These are phyloP conservation scores for Colletotrichum aenigma DNA, from an alignment of 2,329 filamentous ascomycete genomes.

Conservation along the genomic window DNA sequence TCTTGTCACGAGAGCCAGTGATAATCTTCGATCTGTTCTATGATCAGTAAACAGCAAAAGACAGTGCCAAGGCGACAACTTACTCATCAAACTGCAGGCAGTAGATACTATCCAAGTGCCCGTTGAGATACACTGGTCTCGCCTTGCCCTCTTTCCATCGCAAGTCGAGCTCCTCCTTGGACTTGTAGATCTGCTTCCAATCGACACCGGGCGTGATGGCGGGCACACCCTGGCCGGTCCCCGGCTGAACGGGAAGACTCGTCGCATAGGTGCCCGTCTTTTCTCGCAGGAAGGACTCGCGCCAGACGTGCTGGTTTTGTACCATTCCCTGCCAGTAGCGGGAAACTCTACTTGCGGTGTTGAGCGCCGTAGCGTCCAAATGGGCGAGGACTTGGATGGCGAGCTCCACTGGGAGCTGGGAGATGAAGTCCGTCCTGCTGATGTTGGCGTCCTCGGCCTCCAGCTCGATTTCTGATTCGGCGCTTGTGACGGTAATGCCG, in stretches of 20 bases:
- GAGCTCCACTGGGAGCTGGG: constrained; percentile 59
- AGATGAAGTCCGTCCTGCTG: constrained; percentile 63
- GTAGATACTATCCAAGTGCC: constrained; percentile 95
- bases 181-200: constrained; percentile 86
- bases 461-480: constrained; percentile 41
- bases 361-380: constrained; percentile 58
- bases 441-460: constrained; percentile 44
- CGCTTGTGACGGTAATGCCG: constrained; percentile 58
- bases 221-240: constrained; percentile 63
- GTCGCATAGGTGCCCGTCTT: constrained; percentile 66
- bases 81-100: constrained; percentile 98
- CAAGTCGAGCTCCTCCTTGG: constrained; percentile 74
- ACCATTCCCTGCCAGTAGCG: constrained; percentile 51
- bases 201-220: constrained; percentile 65
- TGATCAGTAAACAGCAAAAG: constrained; percentile 34
- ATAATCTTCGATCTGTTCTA: constrained; percentile 84
- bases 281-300: constrained; percentile 65
- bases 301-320: constrained; percentile 64
- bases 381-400: constrained; percentile 62
- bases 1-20: constrained; percentile 93
- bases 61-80: constrained; percentile 33
- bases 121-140: constrained; percentile 85
- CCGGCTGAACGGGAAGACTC: constrained; percentile 54
- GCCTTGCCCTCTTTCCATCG: constrained; percentile 83
- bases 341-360: constrained; percentile 54